Evolutionary conservation across 257 asterid genomes (phyloP).

Genomic region (Przewalskia tangutica): DNA sequence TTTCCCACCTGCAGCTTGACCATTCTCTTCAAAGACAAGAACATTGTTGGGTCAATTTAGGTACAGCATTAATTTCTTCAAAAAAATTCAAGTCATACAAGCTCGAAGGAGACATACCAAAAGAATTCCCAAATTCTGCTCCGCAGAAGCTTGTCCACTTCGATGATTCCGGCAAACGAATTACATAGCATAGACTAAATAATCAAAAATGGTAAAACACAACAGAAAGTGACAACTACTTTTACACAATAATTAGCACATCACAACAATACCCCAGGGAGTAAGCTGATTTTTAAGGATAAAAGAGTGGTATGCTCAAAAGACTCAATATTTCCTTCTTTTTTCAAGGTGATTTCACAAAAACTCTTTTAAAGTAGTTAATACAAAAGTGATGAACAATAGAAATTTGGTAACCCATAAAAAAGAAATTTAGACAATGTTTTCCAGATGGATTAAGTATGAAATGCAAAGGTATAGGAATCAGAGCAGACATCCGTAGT

Average conservation of each 20-base stretch:
- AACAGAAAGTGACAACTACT: background rate
- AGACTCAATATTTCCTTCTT: background rate
- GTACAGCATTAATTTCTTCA: background rate
- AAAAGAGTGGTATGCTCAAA: background rate
- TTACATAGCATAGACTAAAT: background rate
- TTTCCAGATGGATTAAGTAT: background rate
- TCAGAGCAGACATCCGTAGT: background rate
- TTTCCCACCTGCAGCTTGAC: background rate
- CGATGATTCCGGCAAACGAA: slow-evolving; percentile 40
- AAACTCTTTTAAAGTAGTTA: background rate
- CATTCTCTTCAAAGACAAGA: background rate
- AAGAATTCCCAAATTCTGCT: slow-evolving; percentile 79
- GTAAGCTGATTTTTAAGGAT: background rate
- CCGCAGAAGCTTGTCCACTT: slow-evolving; percentile 47
- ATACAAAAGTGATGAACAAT: background rate
- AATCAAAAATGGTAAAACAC: background rate
- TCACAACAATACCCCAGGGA: background rate
- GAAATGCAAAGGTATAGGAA: background rate
- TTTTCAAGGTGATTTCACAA: background rate
- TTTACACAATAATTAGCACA: background rate
- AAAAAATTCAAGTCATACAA: background rate
- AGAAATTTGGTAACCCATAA: background rate
- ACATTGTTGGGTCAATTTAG: background rate
- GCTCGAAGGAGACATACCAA: slow-evolving; percentile 37
- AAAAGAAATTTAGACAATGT: background rate